phyloP scores from a whole-genome alignment of 2,329 filamentous ascomycete genomes.

The Fusarium sp. region DNA sequence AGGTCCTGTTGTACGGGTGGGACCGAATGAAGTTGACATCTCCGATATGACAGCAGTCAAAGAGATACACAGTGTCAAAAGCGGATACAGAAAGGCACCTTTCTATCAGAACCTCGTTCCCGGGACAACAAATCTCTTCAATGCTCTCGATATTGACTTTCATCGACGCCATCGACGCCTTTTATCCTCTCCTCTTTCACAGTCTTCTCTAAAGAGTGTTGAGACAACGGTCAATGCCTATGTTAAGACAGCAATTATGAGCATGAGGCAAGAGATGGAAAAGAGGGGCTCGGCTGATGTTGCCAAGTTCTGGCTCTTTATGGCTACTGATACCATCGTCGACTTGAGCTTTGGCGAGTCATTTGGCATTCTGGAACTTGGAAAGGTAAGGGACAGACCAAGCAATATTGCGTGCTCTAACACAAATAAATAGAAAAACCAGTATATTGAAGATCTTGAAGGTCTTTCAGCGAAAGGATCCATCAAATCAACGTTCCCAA shows the following conservation, averaged over 20 bases:
- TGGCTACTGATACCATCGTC: neutral
- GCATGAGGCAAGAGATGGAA: neutral
- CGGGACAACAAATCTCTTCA: neutral
- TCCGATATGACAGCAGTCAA: neutral
- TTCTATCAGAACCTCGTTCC: constrained; percentile 1
- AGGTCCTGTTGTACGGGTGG: neutral
- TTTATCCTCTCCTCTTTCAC: neutral
- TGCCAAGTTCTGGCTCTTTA: neutral
- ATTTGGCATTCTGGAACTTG: neutral
- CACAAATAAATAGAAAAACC: neutral
- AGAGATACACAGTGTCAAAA: neutral
- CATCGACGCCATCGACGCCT: neutral
- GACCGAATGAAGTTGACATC: neutral
- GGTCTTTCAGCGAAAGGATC: neutral
- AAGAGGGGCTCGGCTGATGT: neutral
- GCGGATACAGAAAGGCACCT: neutral
- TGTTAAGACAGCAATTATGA: neutral
- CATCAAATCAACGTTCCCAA: neutral
- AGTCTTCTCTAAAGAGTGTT: neutral
- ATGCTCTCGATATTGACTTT: neutral
- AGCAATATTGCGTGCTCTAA: neutral
- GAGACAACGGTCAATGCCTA: neutral
- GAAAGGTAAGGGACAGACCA: neutral
- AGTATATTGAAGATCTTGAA: neutral
- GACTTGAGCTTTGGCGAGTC: neutral